Conservation (phyloP, 495 filamentous ascomycete species). For the Stereocaulon alpinum region DNA sequence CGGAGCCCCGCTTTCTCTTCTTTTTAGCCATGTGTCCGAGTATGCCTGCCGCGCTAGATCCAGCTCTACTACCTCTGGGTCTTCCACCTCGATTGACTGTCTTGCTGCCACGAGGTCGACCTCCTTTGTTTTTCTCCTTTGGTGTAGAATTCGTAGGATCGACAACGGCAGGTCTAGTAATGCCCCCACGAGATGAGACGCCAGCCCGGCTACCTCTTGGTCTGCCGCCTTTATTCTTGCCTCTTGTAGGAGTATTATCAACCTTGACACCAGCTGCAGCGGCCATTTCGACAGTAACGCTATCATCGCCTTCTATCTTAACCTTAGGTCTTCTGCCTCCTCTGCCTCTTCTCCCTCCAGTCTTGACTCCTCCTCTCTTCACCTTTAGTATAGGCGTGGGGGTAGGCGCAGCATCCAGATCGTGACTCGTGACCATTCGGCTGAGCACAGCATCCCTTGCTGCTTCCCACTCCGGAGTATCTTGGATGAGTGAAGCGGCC, state of each 20-base stretch:
- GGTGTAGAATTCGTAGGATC: neutral
- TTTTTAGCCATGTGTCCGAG: slow-evolving; percentile 29
- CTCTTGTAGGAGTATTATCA: slow-evolving; percentile 3
- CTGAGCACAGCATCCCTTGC: slow-evolving; percentile 34
- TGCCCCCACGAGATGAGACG: slow-evolving; percentile 2
- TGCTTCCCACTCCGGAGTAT: slow-evolving; percentile 30
- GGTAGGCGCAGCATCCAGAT: slow-evolving; percentile 17
- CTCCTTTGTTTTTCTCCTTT: slow-evolving; percentile 9
- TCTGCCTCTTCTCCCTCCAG: slow-evolving; percentile 15
- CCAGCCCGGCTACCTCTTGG: slow-evolving; percentile 11
- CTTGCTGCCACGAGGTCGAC: slow-evolving; percentile 16
- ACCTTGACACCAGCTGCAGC: neutral
- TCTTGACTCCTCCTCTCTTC: slow-evolving; percentile 14
- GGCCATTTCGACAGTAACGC: neutral
- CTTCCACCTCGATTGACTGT: slow-evolving; percentile 16
- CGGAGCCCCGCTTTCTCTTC: slow-evolving; percentile 38
- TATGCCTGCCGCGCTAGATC: slow-evolving; percentile 2
- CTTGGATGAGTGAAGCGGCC: slow-evolving; percentile 1
- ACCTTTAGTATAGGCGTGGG: slow-evolving; percentile 5
- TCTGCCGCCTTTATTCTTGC: slow-evolving; percentile 12
- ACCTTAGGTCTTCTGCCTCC: slow-evolving; percentile 13
- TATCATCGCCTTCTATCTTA: slow-evolving; percentile 15
- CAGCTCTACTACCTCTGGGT: slow-evolving; percentile 18
- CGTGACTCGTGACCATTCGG: slow-evolving; percentile 32
- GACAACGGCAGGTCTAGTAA: slow-evolving; percentile 16